A percentile compares a stretch with the other conserved stretches of the same genome.
These are phyloP conservation scores for Microbotryum saponariae DNA, from an alignment of 1,284 basidiomycete genomes.

Conservation along the genomic window DNA sequence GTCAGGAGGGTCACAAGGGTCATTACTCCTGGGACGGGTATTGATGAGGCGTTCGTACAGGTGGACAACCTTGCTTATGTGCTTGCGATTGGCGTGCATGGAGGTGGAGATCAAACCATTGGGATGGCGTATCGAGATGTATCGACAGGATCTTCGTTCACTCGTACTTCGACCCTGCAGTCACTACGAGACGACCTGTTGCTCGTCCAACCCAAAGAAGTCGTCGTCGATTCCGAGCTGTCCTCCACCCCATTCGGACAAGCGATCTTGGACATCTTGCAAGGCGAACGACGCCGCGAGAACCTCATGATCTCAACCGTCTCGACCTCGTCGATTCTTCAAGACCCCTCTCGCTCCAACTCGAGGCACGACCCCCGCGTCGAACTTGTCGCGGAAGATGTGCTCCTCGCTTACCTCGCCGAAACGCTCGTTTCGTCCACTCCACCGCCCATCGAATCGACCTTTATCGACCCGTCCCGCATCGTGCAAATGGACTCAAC, in stretches of 20 bases:
- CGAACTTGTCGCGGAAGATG: constrained; percentile 13
- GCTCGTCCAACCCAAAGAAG: constrained; percentile 70
- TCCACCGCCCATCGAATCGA: constrained; percentile 7
- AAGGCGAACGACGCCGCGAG: constrained; percentile 45
- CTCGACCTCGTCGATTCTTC: constrained; percentile 8
- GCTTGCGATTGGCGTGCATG: constrained; percentile 54
- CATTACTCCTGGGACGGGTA: constrained; percentile 64
- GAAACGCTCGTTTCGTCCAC: constrained; percentile 25
- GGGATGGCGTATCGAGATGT: constrained; percentile 88
- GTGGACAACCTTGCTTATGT: constrained; percentile 81
- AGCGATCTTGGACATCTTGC: constrained; percentile 16
- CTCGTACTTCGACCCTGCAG: constrained; percentile 53
- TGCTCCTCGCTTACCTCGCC: constrained; percentile 32
- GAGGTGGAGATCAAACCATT: constrained; percentile 31
- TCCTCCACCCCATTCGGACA: not conserved
- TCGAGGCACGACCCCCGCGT: not conserved
- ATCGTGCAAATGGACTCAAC: constrained; percentile 32
- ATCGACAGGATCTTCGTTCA: constrained; percentile 90
- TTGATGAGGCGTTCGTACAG: constrained; percentile 65
- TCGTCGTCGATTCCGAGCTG: constrained; percentile 58
- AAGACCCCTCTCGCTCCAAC: constrained; percentile 17
- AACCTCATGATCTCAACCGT: constrained; percentile 44
- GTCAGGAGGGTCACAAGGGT: constrained; percentile 59
- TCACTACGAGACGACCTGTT: constrained; percentile 72
- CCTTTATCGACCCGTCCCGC: constrained; percentile 15